A percentile compares a stretch with the other conserved stretches of the same genome.
These are phyloP conservation scores for Phylloboletellus chloephorus DNA, from an alignment of 1,284 basidiomycete species.

Conservation along the genomic window DNA sequence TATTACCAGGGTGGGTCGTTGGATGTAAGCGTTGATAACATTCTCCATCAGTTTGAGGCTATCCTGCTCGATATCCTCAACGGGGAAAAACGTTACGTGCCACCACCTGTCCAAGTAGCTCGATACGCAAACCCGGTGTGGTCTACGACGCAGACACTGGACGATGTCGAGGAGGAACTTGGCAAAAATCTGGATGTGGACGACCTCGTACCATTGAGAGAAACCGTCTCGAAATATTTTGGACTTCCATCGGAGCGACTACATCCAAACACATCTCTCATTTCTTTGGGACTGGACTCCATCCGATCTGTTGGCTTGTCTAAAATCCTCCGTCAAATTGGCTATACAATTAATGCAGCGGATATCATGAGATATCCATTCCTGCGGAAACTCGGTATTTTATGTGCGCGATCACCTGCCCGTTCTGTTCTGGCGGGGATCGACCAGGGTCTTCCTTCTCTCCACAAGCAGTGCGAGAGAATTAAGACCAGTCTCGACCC, in stretches of 20 bases:
- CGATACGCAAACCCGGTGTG: background rate
- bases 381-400: conserved; percentile 7
- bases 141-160: background rate
- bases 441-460: conserved; percentile 5
- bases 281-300: conserved; percentile 46
- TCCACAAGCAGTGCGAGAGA: conserved; percentile 12
- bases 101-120: background rate
- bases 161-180: background rate
- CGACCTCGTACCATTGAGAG: conserved; percentile 22
- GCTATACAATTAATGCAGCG: conserved; percentile 30
- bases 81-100: background rate
- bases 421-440: conserved; percentile 1
- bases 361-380: conserved; percentile 32
- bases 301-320: conserved; percentile 44
- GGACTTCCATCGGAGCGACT: conserved; percentile 28
- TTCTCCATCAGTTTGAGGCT: conserved; percentile 20
- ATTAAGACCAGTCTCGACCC: conserved; percentile 14
- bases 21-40: conserved; percentile 8
- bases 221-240: conserved; percentile 36
- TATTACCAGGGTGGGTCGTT: conserved; percentile 16
- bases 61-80: conserved; percentile 16
- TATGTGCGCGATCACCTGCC: conserved; percentile 1
- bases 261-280: conserved; percentile 34
- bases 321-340: conserved; percentile 32
- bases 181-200: conserved; percentile 8